Evolutionary conservation across 179 eudicot species (phyloP).

Genomic region (Amaranthus tricolor): DNA sequence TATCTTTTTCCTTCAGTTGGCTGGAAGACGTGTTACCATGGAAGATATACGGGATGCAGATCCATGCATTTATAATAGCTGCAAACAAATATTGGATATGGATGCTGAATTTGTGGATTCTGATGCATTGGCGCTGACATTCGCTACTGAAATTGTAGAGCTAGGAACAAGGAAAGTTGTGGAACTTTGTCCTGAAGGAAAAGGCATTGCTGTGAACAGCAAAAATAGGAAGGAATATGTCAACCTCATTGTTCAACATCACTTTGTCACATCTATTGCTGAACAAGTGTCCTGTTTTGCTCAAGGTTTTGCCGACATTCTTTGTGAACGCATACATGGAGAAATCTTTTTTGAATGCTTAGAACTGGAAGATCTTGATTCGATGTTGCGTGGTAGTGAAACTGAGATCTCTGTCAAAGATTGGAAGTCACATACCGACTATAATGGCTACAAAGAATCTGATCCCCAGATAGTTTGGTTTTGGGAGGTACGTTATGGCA

Average conservation of each 20-base stretch:
- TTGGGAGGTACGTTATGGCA: constrained; percentile 75
- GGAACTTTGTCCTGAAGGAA: constrained; percentile 77
- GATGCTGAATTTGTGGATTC: constrained; percentile 78
- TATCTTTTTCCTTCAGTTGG: constrained; percentile 63
- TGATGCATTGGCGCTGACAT: constrained; percentile 77
- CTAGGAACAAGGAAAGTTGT: constrained; percentile 66
- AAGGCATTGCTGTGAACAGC: constrained; percentile 58
- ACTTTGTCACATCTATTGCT: constrained; percentile 54
- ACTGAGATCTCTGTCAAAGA: constrained; percentile 68
- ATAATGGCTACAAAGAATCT: constrained; percentile 63
- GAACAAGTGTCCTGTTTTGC: constrained; percentile 68
- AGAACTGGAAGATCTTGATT: constrained; percentile 79
- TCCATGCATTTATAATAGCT: constrained; percentile 76
- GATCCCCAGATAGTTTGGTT: constrained; percentile 87
- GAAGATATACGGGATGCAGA: constrained; percentile 86
- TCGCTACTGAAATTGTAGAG: constrained; percentile 74
- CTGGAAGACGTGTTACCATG: constrained; percentile 53
- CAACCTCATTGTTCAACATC: constrained; percentile 57
- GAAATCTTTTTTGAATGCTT: constrained; percentile 56
- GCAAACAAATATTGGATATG: constrained; percentile 88
- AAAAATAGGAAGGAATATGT: constrained; percentile 68
- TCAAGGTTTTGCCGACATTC: constrained; percentile 75
- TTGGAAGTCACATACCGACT: constrained; percentile 88
- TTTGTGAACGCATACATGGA: constrained; percentile 25
- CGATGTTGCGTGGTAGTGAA: constrained; percentile 78